Percentiles rank a stretch among this genome's conserved stretches.
phyloP scores from a whole-genome alignment of 495 filamentous ascomycete species.

The Amphirosellinia nigrospora region DNA sequence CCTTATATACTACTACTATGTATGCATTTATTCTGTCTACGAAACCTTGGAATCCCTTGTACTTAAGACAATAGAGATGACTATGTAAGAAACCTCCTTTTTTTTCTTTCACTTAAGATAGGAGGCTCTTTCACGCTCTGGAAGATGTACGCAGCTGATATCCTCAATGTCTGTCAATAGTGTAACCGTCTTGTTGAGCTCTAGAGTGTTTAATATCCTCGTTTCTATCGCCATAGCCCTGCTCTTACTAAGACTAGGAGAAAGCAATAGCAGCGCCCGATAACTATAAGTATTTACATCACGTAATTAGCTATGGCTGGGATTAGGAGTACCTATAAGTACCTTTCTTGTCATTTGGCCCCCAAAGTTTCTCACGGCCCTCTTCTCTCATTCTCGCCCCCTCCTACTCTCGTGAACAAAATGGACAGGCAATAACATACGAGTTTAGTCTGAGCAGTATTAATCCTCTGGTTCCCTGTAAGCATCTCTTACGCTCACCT shows the following conservation, averaged over 20 bases:
- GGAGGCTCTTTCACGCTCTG: not conserved
- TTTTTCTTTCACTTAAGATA: not conserved
- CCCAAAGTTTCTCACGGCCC: not conserved
- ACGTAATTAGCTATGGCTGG: not conserved
- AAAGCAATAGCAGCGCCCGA: not conserved
- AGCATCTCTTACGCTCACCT: not conserved
- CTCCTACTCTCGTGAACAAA: not conserved
- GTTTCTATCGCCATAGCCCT: not conserved
- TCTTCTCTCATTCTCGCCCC: not conserved
- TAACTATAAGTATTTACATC: not conserved
- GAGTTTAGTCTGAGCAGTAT: not conserved
- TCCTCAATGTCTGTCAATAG: no score
- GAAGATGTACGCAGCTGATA: not conserved
- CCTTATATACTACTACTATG: not conserved
- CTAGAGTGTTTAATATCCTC: not conserved
- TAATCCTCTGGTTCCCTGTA: not conserved
- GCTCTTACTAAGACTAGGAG: not conserved
- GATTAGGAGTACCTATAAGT: not conserved
- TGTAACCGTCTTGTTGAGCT: no score
- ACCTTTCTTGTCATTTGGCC: not conserved
- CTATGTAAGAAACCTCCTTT: not conserved
- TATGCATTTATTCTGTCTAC: not conserved
- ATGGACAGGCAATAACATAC: not conserved
- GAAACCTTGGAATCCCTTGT: not conserved
- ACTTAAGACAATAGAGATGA: not conserved